phyloP scores from a whole-genome alignment of 75 land plant species.

The Pinus taeda region DNA sequence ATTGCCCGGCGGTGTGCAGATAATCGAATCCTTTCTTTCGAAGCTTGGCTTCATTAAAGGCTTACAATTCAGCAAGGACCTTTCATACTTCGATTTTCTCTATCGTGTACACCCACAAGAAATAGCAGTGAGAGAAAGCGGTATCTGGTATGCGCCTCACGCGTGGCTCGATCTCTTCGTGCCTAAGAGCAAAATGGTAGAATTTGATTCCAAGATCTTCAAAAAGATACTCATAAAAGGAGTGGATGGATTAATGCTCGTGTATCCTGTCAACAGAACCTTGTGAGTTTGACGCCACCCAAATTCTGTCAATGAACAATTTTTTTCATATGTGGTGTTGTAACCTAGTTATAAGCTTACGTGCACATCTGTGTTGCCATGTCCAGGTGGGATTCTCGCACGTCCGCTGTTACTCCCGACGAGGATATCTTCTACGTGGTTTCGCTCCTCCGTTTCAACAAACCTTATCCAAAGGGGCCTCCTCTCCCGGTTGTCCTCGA shows the following conservation, averaged over 20 bases:
- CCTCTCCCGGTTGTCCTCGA: not conserved
- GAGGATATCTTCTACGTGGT: too few relatives aligned
- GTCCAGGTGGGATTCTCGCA: too few relatives aligned
- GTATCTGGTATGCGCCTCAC: slow-evolving; percentile 19
- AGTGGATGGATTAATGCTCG: too few relatives aligned
- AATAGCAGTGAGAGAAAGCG: not conserved
- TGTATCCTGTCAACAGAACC: too few relatives aligned
- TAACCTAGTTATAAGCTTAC: too few relatives aligned
- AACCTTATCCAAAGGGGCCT: not conserved
- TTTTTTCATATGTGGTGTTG: too few relatives aligned
- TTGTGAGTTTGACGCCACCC: too few relatives aligned
- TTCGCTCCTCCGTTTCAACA: too few relatives aligned
- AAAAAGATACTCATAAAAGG: not conserved
- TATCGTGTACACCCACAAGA: not conserved
- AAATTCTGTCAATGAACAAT: too few relatives aligned
- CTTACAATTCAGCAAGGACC: slow-evolving; percentile 1
- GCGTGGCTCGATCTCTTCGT: slow-evolving; percentile 21
- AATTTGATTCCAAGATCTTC: slow-evolving; percentile 8
- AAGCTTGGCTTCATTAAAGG: not conserved
- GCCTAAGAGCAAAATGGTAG: slow-evolving; percentile 12
- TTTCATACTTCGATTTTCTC: slow-evolving; percentile 12
- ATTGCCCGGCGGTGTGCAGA: not conserved
- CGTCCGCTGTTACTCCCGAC: too few relatives aligned
- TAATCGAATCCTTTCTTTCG: not conserved
- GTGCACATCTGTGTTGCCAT: too few relatives aligned